Conservation (phyloP, 2,329 filamentous ascomycete species). For the Clarireedia paspali region DNA sequence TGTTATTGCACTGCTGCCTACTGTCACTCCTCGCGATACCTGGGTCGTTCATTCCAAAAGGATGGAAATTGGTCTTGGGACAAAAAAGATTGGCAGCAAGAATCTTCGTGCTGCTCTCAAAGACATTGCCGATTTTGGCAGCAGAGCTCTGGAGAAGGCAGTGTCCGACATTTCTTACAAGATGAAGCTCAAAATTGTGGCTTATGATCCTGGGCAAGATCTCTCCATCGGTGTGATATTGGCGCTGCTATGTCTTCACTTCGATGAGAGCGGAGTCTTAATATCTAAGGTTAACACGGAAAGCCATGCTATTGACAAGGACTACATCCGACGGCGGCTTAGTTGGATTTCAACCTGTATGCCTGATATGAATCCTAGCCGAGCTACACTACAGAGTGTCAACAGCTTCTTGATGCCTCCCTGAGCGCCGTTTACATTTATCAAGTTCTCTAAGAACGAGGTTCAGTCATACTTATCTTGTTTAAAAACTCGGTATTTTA, state of each 20-base stretch:
- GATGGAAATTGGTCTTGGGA: slow-evolving; percentile 56
- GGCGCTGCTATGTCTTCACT: slow-evolving; percentile 66
- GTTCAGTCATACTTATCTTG: no score
- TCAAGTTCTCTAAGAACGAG: no score
- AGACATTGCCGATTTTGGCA: slow-evolving; percentile 22
- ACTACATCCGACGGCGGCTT: slow-evolving; percentile 66
- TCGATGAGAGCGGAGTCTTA: slow-evolving; percentile 52
- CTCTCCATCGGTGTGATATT: slow-evolving; percentile 72
- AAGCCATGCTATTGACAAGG: slow-evolving; percentile 52
- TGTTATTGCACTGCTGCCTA: slow-evolving; percentile 36
- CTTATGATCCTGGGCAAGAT: slow-evolving; percentile 73
- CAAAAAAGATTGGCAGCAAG: slow-evolving; percentile 73
- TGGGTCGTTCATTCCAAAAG: slow-evolving; percentile 32
- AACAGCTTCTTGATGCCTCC: slow-evolving; percentile 76
- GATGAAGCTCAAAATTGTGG: slow-evolving; percentile 42
- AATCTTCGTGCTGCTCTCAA: slow-evolving; percentile 67
- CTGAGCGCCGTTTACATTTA: not conserved
- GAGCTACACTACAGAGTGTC: slow-evolving; percentile 81
- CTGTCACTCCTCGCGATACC: slow-evolving; percentile 37
- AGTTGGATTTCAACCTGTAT: slow-evolving; percentile 76
- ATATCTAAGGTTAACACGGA: slow-evolving; percentile 6
- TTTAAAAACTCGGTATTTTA: no score
- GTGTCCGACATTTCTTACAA: not conserved
- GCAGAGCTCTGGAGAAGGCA: slow-evolving; percentile 10
- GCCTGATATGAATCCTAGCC: slow-evolving; percentile 74